Evolutionary conservation across 106 monocot genomes (phyloP).

Genomic region (Agapanthus africanus): DNA sequence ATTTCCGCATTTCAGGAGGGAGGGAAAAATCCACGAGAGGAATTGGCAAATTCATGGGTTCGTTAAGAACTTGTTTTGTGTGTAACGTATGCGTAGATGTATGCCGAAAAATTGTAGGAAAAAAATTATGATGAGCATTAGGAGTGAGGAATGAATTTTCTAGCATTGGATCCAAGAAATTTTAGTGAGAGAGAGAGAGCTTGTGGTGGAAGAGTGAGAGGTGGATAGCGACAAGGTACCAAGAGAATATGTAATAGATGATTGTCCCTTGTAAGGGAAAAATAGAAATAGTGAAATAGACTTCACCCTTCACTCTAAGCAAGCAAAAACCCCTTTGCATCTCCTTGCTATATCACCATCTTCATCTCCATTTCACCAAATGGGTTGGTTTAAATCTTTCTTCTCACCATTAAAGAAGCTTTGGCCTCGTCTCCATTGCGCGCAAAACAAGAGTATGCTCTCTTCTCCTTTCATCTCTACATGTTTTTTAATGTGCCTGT

Average conservation of each 20-base stretch:
- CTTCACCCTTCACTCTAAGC: constrained; percentile 38
- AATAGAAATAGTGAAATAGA: constrained; percentile 28
- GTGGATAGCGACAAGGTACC: constrained; percentile 44
- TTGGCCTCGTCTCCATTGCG: constrained; percentile 21
- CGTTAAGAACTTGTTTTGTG: too few species aligned
- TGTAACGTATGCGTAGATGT: too few species aligned
- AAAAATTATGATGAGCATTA: too few species aligned
- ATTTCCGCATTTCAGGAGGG: too few species aligned
- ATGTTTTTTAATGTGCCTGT: not conserved
- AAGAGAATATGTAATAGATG: constrained; percentile 25
- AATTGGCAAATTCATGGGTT: too few species aligned
- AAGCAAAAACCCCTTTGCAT: constrained; percentile 2
- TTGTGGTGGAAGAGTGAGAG: constrained; percentile 18
- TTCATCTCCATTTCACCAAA: not conserved
- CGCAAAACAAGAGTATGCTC: constrained; percentile 22
- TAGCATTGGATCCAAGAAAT: constrained; percentile 4
- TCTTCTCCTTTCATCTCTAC: not conserved
- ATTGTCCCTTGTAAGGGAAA: constrained; percentile 33
- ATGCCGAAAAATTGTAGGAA: too few species aligned
- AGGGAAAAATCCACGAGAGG: too few species aligned
- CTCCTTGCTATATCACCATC: not conserved
- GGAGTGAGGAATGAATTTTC: not conserved
- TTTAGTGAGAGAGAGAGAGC: constrained; percentile 7
- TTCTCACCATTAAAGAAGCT: constrained; percentile 18
- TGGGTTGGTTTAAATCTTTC: constrained; percentile 19